A percentile compares a stretch with the other conserved stretches of the same genome.
These are phyloP conservation scores for Tylopilus orsonianus DNA, from an alignment of 1,284 basidiomycete species.

Conservation along the genomic window DNA sequence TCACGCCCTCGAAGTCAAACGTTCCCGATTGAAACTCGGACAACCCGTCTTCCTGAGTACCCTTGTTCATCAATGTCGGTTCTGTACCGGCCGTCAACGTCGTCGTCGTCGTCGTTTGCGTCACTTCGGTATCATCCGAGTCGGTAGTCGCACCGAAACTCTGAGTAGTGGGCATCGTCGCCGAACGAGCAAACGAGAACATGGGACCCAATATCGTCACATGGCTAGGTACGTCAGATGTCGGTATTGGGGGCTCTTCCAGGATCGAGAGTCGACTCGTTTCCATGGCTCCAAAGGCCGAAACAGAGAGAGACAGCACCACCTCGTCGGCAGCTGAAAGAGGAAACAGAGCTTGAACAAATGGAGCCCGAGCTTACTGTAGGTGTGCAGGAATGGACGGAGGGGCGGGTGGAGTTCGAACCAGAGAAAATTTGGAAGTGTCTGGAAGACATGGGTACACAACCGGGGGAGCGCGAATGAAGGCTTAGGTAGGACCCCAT, in stretches of 20 bases:
- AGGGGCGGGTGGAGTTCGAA: constrained; percentile 50
- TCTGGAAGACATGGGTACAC: too few species aligned
- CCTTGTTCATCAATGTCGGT: constrained; percentile 4
- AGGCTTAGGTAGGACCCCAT: too few species aligned
- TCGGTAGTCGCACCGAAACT: too few species aligned
- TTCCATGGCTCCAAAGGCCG: too few species aligned
- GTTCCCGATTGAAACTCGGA: constrained; percentile 12
- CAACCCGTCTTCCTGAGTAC: constrained; percentile 8
- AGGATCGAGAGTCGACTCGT: too few species aligned
- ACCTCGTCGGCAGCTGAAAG: constrained; percentile 41
- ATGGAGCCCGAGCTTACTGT: constrained; percentile 43
- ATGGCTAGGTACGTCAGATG: too few species aligned
- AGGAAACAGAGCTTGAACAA: constrained; percentile 51
- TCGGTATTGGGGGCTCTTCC: constrained; percentile 18
- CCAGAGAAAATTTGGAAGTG: constrained; percentile 35
- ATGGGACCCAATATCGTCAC: too few species aligned
- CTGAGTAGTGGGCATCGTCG: too few species aligned
- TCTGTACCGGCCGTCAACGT: constrained; percentile 20
- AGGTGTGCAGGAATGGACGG: constrained; percentile 36
- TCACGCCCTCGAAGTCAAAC: constrained; percentile 24
- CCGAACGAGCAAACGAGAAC: too few species aligned
- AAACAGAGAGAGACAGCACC: constrained; percentile 35
- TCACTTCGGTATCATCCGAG: too few species aligned
- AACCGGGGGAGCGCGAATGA: too few species aligned
- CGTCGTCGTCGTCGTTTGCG: constrained; percentile 23